Evolutionary conservation across 164 flowering plant genomes (phyloP).

Genomic region (Protea cynaroides): DNA sequence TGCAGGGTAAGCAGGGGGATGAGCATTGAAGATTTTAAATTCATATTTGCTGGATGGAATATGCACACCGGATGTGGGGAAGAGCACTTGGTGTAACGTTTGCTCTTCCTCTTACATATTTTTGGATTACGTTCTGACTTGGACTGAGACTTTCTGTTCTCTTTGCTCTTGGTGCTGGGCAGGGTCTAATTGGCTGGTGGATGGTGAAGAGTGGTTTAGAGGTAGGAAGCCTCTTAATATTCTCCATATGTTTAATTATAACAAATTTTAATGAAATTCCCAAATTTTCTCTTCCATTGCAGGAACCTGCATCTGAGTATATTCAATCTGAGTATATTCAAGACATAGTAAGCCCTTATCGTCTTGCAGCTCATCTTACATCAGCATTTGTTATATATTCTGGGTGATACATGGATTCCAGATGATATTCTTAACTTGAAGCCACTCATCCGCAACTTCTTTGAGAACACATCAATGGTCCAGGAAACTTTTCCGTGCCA

Average conservation of each 20-base stretch:
- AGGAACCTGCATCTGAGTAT: conserved; percentile 73
- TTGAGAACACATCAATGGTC: conserved; percentile 90
- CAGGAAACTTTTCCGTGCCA: conserved; percentile 46
- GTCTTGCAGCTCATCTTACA: conserved; percentile 92
- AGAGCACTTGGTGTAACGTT: conserved; percentile 84
- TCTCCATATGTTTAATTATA: background rate
- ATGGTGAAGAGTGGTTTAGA: conserved; percentile 99
- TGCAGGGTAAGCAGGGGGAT: conserved; percentile 87
- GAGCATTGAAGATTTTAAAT: conserved; percentile 86
- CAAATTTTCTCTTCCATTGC: conserved; percentile 1
- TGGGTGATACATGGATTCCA: conserved; percentile 96
- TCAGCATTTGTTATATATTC: conserved; percentile 88
- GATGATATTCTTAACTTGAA: conserved; percentile 69
- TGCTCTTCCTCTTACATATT: conserved; percentile 85
- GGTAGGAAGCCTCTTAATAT: conserved; percentile 28
- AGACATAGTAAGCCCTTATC: conserved; percentile 93
- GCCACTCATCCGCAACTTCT: conserved; percentile 86
- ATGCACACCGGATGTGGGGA: conserved; percentile 99
- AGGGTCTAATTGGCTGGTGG: conserved; percentile 99
- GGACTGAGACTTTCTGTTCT: conserved; percentile 78
- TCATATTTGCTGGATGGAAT: conserved; percentile 99
- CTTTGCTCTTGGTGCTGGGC: conserved; percentile 97
- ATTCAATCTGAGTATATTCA: no score
- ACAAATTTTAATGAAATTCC: background rate
- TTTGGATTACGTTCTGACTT: conserved; percentile 67